These are phyloP conservation scores for Emydomyces testavorans DNA, from an alignment of 2,329 filamentous ascomycete genomes.

Conservation along the genomic window DNA sequence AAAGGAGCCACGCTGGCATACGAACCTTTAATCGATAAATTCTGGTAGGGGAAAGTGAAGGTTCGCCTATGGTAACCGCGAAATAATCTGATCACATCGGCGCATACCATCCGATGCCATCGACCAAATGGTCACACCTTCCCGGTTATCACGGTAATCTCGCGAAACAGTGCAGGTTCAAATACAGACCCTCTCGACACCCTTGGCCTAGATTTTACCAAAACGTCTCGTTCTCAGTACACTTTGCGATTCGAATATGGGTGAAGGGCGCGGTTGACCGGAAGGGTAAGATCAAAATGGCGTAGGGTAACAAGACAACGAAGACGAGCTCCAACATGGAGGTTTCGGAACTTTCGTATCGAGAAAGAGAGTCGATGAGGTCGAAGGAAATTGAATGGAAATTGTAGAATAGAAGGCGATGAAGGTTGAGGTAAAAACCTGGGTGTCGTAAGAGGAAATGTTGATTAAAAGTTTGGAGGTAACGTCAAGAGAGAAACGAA, in stretches of 20 bases:
- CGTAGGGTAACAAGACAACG: not conserved
- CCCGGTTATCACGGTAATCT: not conserved
- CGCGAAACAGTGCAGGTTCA: not conserved
- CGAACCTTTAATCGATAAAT: not conserved
- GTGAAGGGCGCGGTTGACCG: not conserved
- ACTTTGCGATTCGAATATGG: not conserved
- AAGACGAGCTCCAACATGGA: constrained; percentile 8
- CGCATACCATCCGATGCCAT: constrained; percentile 8
- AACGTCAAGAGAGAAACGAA: not conserved
- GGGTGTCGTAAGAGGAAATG: constrained; percentile 10
- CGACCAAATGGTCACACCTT: constrained; percentile 1
- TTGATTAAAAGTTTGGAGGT: constrained; percentile 5
- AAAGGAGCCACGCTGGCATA: not conserved
- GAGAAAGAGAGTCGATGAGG: not conserved
- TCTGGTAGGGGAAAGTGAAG: not conserved
- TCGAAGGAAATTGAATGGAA: constrained; percentile 1
- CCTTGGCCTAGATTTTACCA: not conserved
- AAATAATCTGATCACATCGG: not conserved
- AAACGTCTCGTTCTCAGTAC: not conserved
- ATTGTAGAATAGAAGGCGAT: constrained; percentile 3
- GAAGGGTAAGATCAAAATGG: not conserved
- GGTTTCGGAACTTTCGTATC: constrained; percentile 1
- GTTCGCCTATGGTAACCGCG: not conserved
- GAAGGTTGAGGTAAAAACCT: constrained; percentile 15
- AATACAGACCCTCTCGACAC: not conserved